Evolutionary conservation across 768 basidiomycete genomes (phyloP), one percentile per base, ranked within the genome.

Genomic region (Amanita pseudoporphyria): DNA sequence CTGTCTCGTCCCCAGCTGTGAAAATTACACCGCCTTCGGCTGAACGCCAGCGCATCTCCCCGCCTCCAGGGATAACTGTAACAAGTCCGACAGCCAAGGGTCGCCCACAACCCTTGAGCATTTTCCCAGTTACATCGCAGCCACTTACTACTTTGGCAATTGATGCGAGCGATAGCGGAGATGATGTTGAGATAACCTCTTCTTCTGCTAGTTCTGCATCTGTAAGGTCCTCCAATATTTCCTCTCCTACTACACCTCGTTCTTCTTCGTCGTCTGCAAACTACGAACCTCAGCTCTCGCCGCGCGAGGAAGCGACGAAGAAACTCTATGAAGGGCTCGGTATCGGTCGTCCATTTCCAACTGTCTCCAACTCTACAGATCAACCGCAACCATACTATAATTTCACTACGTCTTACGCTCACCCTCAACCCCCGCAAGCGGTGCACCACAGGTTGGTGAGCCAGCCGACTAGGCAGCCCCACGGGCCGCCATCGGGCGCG

Each of bases 311-410:
- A 68, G 88, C 81, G 9, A 65, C 82, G 35, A 91, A 88, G 78
- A 88, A 86, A 68, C 66, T 89, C 52, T 91, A 88, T 62, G 89
- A 91, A 67, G 89, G 89, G 33, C 76, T 93, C 35, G 86, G 89
- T n/a, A 79, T 91, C 49, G 86, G 87, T 33, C 77, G 87, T 51
- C 78, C 85, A 22, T 70, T 67, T 26, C 74, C 81, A 13, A 7
- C 48, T 33, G 21, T 22, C 22, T 61, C 69, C 22, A 64, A 65
- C 44, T 56, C 63, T 32, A 60, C 67, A 39, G 71, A 72, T 24
- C 61, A 68, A 49, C 63, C 64, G 49, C 67, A 69, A 26, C 70
- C 70, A 47, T 36, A 10, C 18, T 24, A 47, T 12, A 47, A 6
- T 46, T 46, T 33, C 6, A 26, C 45, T 21, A 2, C 21, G 30